Percentiles rank a stretch among this genome's conserved stretches.
phyloP scores from a whole-genome alignment of 306 rosid genomes.

The Potentilla sterilis region DNA sequence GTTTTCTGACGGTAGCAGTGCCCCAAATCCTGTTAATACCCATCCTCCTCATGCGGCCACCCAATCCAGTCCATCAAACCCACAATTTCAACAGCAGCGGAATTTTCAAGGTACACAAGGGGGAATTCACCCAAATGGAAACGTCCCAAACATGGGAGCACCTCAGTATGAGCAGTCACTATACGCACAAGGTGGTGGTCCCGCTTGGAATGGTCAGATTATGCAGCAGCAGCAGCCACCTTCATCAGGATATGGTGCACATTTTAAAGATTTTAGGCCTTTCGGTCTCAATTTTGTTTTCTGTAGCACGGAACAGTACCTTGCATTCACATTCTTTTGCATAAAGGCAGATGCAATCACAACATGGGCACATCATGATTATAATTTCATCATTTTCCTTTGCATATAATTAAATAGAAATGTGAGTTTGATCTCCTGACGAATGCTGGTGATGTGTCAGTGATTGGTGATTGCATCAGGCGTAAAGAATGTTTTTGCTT shows the following conservation, averaged over 20 bases:
- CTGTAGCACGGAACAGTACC: constrained; percentile 24
- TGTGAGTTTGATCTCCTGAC: constrained; percentile 12
- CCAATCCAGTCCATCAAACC: constrained; percentile 40
- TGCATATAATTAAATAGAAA: constrained; percentile 10
- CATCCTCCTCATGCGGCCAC: constrained; percentile 45
- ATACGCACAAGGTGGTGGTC: constrained; percentile 51
- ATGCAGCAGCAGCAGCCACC: constrained; percentile 55
- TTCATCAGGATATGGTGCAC: constrained; percentile 64
- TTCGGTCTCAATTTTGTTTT: constrained; percentile 8
- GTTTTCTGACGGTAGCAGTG: constrained; percentile 58
- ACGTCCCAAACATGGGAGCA: constrained; percentile 49
- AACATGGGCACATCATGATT: constrained; percentile 14
- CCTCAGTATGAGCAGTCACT: constrained; percentile 64
- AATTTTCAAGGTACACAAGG: constrained; percentile 61
- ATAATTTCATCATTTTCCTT: neutral
- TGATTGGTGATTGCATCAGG: constrained; percentile 22
- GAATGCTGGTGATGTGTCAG: constrained; percentile 16
- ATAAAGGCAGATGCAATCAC: constrained; percentile 18
- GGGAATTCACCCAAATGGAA: constrained; percentile 58
- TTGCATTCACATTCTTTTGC: constrained; percentile 25
- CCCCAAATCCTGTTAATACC: constrained; percentile 39
- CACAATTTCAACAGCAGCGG: constrained; percentile 59
- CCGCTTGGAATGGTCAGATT: constrained; percentile 80
- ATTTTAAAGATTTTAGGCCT: constrained; percentile 27
- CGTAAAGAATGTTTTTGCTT: constrained; percentile 12